Evolutionary conservation across 352 stramenopile species (phyloP).

Genomic region (Phytophthora cactorum): DNA sequence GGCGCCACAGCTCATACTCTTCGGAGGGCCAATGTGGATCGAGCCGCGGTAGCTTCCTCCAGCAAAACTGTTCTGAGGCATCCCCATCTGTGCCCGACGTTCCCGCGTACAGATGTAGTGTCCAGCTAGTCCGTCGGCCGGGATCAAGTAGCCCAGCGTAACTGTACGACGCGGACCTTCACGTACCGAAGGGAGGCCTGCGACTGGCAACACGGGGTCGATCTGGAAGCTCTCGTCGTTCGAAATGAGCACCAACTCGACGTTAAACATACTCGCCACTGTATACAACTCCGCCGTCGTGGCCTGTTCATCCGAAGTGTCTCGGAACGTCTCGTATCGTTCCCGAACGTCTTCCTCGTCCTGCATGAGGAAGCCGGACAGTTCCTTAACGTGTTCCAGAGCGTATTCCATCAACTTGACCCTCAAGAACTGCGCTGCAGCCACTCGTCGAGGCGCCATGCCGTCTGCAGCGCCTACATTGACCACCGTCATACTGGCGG

Average conservation of each 20-base stretch:
- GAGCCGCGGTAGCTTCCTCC: constrained; percentile 80
- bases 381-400: constrained; percentile 60
- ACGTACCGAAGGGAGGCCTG: constrained; percentile 61
- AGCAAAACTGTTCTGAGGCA: constrained; percentile 67
- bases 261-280: constrained; percentile 82
- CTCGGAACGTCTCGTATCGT: constrained; percentile 76
- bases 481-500: constrained; percentile 74
- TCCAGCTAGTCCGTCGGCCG: constrained; percentile 63
- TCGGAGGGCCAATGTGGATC: constrained; percentile 72
- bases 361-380: constrained; percentile 76
- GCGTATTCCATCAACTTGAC: constrained; percentile 80
- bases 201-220: constrained; percentile 74
- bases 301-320: constrained; percentile 76
- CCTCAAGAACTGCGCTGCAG: constrained; percentile 66
- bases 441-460: constrained; percentile 73
- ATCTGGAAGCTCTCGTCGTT: constrained; percentile 87
- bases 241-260: constrained; percentile 80
- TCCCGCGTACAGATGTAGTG: constrained; percentile 87
- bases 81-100: constrained; percentile 42
- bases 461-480: constrained; percentile 84
- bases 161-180: constrained; percentile 60
- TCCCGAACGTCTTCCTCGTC: constrained; percentile 71
- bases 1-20: constrained; percentile 55
- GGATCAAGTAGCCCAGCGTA: constrained; percentile 80
- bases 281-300: constrained; percentile 83